These are phyloP conservation scores for Sicyos baderoa DNA, from an alignment of 306 rosid genomes.

Conservation along the genomic window DNA sequence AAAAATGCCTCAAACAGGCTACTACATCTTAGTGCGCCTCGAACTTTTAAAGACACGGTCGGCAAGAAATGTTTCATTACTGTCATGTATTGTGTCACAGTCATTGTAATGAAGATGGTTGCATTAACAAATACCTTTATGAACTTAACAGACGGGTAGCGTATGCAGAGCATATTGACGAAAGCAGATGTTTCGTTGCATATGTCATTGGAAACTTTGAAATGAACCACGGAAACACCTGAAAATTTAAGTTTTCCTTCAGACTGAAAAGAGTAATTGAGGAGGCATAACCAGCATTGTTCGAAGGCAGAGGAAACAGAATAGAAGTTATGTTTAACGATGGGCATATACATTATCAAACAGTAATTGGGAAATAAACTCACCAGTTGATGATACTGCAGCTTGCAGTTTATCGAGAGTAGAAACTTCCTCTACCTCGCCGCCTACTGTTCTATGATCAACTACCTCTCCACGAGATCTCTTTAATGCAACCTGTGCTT, in stretches of 20 bases:
- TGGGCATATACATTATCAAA: background rate
- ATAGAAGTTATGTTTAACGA: background rate
- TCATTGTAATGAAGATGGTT: slow-evolving; percentile 1
- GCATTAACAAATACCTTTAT: slow-evolving; percentile 41
- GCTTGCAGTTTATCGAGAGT: slow-evolving; percentile 55
- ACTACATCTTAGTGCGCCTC: no score
- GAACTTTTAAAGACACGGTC: no score
- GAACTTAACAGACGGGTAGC: slow-evolving; percentile 65
- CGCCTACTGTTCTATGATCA: slow-evolving; percentile 40
- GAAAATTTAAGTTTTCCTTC: slow-evolving; percentile 30
- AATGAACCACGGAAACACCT: slow-evolving; percentile 71
- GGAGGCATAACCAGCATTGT: background rate
- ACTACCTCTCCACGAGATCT: slow-evolving; percentile 37
- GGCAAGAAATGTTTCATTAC: background rate
- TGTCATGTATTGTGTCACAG: background rate
- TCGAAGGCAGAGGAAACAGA: background rate
- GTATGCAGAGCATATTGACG: slow-evolving; percentile 65
- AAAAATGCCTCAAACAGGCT: no score
- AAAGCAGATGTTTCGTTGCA: slow-evolving; percentile 76
- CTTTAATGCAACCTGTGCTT: slow-evolving; percentile 53
- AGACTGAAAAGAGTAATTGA: background rate
- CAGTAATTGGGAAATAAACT: slow-evolving; percentile 21
- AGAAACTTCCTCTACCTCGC: slow-evolving; percentile 72
- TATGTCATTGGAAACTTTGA: slow-evolving; percentile 58
- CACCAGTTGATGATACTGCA: slow-evolving; percentile 58